Conservation (phyloP, 305 asterid genomes). For the Fraxinus baroniana region DNA sequence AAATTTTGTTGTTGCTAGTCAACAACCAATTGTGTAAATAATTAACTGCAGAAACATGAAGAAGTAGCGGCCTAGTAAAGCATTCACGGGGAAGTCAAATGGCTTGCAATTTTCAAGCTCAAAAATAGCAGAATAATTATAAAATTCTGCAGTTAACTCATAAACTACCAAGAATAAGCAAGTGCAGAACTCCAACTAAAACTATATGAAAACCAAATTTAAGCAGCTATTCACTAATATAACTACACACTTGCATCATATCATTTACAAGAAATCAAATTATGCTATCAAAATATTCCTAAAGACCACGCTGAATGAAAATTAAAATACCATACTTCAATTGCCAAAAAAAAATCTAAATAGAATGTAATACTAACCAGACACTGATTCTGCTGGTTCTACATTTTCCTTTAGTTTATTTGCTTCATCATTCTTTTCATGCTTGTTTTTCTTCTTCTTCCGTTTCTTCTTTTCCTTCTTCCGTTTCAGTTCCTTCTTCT, state of each 20-base stretch:
- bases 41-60: background rate
- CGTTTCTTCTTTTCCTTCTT: conserved; percentile 43
- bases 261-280: background rate
- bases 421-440: conserved; percentile 28
- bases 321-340: conserved; percentile 10
- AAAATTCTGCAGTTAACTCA: background rate
- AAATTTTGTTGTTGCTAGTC: background rate
- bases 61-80: background rate
- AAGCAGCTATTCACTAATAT: background rate
- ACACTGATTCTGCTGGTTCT: conserved; percentile 30
- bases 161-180: conserved; percentile 5
- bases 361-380: conserved; percentile 44
- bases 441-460: conserved; percentile 34
- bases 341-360: background rate
- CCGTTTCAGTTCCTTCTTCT: conserved; percentile 27
- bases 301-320: background rate
- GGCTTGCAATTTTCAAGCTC: conserved; percentile 1
- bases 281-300: conserved; percentile 2
- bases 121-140: conserved; percentile 2
- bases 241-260: background rate
- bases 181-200: conserved; percentile 5
- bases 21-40: background rate
- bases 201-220: conserved; percentile 6
- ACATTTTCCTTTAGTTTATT: conserved; percentile 30
- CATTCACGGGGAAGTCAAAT: conserved; percentile 2